Percentiles rank a stretch among this genome's conserved stretches.
These are phyloP conservation scores for Phytophthora foliorum DNA, from an alignment of 352 stramenopile genomes.

Conservation along the genomic window DNA sequence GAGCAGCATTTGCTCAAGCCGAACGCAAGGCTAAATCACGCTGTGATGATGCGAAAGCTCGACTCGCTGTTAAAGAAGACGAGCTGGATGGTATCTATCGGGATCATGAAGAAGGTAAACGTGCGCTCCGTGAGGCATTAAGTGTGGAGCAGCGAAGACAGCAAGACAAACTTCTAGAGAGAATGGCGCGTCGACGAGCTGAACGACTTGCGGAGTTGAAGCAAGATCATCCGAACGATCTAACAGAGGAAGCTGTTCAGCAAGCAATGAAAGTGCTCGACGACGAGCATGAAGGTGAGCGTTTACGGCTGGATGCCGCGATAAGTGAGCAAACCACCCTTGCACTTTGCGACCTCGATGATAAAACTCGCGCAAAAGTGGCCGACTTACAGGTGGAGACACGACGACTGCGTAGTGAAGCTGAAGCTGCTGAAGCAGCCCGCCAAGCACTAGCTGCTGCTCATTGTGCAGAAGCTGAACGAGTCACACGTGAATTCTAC, in stretches of 20 bases:
- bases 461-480: conserved; percentile 38
- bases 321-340: conserved; percentile 31
- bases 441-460: conserved; percentile 35
- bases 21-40: conserved; percentile 22
- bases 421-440: conserved; percentile 37
- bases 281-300: conserved; percentile 34
- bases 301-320: conserved; percentile 27
- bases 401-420: conserved; percentile 22
- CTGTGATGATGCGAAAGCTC: conserved; percentile 21
- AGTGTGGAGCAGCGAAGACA: conserved; percentile 42
- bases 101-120: conserved; percentile 35
- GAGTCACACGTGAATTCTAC: conserved; percentile 40
- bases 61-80: conserved; percentile 16
- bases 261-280: conserved; percentile 18
- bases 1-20: conserved; percentile 25
- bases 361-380: conserved; percentile 29
- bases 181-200: conserved; percentile 27
- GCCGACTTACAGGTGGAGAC: conserved; percentile 19
- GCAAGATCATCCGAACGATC: conserved; percentile 7
- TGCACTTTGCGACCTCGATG: conserved; percentile 27
- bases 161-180: conserved; percentile 48
- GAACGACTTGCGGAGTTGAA: conserved; percentile 28
- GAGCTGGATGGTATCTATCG: conserved; percentile 28
- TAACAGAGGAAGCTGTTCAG: conserved; percentile 13
- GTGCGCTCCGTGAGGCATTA: conserved; percentile 30